Conservation (phyloP, 768 basidiomycete genomes). For the Tricholoma terreum region DNA sequence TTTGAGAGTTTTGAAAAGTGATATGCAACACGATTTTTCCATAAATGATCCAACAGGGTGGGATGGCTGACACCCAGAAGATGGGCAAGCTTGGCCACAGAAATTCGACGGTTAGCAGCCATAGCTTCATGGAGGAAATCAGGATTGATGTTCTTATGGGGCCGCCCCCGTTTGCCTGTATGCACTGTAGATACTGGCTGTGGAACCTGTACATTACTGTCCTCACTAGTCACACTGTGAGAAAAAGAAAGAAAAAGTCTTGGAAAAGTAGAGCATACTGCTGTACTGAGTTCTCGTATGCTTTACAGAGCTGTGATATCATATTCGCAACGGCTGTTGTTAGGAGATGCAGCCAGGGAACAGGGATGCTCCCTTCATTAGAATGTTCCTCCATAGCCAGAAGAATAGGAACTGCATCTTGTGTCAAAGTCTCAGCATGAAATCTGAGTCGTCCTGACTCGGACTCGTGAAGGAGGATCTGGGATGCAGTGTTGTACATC, state of each 20-base stretch:
- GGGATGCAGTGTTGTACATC: not conserved
- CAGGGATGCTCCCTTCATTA: not conserved
- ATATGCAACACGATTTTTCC: not conserved
- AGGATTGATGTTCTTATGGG: not conserved
- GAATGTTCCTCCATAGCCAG: not conserved
- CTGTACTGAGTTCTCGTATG: not conserved
- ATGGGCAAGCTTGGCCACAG: not conserved
- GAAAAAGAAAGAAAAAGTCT: not conserved
- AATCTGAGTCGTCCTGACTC: not conserved
- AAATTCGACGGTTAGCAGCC: not conserved
- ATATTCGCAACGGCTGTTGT: not conserved
- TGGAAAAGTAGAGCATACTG: not conserved
- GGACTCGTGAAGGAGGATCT: not conserved
- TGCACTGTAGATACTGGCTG: not conserved
- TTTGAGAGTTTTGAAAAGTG: constrained; percentile 2
- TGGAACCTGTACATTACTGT: not conserved
- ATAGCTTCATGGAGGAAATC: not conserved
- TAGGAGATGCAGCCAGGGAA: not conserved
- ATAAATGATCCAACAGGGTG: not conserved
- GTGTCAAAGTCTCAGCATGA: not conserved
- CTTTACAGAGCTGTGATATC: not conserved
- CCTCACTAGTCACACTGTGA: not conserved
- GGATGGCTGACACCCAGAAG: not conserved
- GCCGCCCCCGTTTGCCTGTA: constrained; percentile 1
- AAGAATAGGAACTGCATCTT: not conserved